phyloP scores from a whole-genome alignment of 345 rosid genomes.

The Eutrema japonicum region DNA sequence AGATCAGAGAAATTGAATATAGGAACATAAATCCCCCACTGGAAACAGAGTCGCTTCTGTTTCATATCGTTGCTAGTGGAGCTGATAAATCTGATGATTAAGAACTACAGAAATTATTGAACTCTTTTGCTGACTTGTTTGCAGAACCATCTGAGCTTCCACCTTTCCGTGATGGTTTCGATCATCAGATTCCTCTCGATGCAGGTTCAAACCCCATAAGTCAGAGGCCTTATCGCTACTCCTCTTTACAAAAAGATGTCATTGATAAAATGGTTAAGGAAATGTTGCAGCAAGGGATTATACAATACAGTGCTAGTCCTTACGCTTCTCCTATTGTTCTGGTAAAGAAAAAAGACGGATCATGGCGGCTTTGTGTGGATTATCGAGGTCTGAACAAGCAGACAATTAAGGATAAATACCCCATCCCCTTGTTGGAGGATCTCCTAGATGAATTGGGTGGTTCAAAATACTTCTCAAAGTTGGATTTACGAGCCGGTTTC shows the following conservation, averaged over 20 bases:
- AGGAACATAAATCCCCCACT: too few relatives aligned
- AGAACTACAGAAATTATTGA: fast-evolving
- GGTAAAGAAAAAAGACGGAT: background rate
- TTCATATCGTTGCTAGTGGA: too few relatives aligned
- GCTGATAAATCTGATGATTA: too few relatives aligned
- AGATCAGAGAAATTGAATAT: too few relatives aligned
- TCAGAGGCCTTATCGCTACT: background rate
- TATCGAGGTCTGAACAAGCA: too few relatives aligned
- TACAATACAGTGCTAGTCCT: background rate
- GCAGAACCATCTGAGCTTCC: background rate
- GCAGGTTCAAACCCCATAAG: background rate
- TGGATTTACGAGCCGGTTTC: background rate
- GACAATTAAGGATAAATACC: background rate
- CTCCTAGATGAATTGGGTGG: background rate
- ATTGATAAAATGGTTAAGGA: background rate
- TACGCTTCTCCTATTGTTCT: background rate
- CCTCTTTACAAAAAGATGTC: background rate
- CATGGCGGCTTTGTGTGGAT: background rate
- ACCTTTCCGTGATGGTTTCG: background rate
- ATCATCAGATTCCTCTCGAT: background rate
- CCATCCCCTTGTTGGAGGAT: background rate
- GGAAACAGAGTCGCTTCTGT: too few relatives aligned
- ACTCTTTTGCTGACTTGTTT: too few relatives aligned
- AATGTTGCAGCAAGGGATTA: background rate
- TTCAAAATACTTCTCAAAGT: background rate